phyloP scores from a whole-genome alignment of 352 stramenopile species.

The Pythium monospermum region DNA sequence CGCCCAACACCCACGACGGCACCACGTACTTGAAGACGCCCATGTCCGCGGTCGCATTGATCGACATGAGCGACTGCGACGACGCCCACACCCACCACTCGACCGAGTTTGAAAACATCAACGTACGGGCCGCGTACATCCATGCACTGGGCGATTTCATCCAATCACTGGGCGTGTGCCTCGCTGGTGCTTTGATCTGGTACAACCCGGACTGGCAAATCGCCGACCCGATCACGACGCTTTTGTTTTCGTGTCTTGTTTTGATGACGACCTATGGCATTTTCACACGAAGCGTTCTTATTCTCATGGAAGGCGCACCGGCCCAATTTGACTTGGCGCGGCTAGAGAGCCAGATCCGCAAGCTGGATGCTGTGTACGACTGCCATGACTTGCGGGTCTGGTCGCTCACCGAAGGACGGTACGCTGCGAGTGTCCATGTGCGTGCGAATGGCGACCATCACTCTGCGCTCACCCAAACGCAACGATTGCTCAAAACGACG shows the following conservation, averaged over 20 bases:
- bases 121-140: constrained; percentile 95
- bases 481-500: constrained; percentile 46
- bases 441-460: constrained; percentile 51
- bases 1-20: constrained; percentile 10
- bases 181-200: constrained; percentile 96
- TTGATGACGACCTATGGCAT: constrained; percentile 92
- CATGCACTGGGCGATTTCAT: constrained; percentile 97
- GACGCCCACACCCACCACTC: no score
- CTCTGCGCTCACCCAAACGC: constrained; percentile 45
- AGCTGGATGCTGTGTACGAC: constrained; percentile 82
- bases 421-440: constrained; percentile 92
- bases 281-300: constrained; percentile 86
- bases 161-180: constrained; percentile 94
- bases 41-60: no score
- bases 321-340: constrained; percentile 84
- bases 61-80: no score
- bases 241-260: constrained; percentile 96
- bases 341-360: constrained; percentile 76
- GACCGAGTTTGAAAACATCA: constrained; percentile 95
- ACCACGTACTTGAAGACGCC: constrained; percentile 39
- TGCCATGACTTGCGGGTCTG: constrained; percentile 99
- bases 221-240: constrained; percentile 95
- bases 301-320: constrained; percentile 96
- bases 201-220: constrained; percentile 95
- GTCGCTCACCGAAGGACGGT: constrained; percentile 90